A percentile compares a stretch with the other conserved stretches of the same genome.
Conservation (phyloP, 192 early-diverging fungal genomes). For the Entomortierella chlamydospora region DNA sequence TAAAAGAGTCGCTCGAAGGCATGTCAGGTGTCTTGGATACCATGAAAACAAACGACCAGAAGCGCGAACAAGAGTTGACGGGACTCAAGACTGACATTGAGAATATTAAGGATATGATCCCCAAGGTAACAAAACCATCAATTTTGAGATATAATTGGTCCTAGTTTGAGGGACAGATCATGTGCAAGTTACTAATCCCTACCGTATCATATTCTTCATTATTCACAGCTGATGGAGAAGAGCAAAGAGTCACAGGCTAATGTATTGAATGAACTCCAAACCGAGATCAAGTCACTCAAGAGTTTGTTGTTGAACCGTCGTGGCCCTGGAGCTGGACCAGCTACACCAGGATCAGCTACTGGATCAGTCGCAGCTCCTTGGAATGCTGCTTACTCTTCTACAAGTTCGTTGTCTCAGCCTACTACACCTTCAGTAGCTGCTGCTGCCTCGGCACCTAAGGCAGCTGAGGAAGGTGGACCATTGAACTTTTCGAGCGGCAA, state of each 20-base stretch:
- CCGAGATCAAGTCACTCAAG: slow-evolving; percentile 94
- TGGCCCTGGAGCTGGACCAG: slow-evolving; percentile 54
- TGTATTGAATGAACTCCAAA: slow-evolving; percentile 84
- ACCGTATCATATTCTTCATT: not conserved
- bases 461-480: slow-evolving; percentile 20
- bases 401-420: slow-evolving; percentile 11
- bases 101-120: slow-evolving; percentile 75
- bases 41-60: slow-evolving; percentile 72
- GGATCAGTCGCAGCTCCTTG: slow-evolving; percentile 54
- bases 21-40: slow-evolving; percentile 71
- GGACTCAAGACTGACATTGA: slow-evolving; percentile 83
- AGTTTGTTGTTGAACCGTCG: slow-evolving; percentile 89
- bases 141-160: not conserved
- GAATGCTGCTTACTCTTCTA: slow-evolving; percentile 36
- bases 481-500: slow-evolving; percentile 48
- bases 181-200: too few relatives aligned
- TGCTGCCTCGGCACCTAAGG: slow-evolving; percentile 3
- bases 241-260: slow-evolving; percentile 76
- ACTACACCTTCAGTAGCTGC: slow-evolving; percentile 7
- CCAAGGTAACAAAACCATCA: slow-evolving; percentile 70
- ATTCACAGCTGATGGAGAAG: slow-evolving; percentile 74
- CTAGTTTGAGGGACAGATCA: too few relatives aligned
- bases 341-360: not conserved
- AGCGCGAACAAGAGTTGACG: slow-evolving; percentile 75
- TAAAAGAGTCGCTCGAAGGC: slow-evolving; percentile 74